A percentile compares a stretch with the other conserved stretches of the same genome.
phyloP scores from a whole-genome alignment of 176 grass and related monocot genomes.

The Alloteropsis semialata region DNA sequence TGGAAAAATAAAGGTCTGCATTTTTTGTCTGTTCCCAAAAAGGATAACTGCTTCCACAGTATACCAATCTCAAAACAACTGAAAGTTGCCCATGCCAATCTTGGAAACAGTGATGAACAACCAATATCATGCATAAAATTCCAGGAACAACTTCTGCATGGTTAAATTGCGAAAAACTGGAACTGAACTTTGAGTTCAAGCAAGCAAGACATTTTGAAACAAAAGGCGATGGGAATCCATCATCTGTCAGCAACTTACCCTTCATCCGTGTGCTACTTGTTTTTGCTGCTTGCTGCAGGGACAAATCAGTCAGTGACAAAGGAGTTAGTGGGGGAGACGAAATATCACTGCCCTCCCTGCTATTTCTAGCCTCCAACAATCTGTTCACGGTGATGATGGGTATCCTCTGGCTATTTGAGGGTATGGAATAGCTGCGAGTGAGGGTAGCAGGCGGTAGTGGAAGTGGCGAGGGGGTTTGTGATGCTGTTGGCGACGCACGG shows the following conservation, averaged over 20 bases:
- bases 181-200: background rate
- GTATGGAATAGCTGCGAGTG: conserved; percentile 61
- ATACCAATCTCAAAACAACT: background rate
- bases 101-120: background rate
- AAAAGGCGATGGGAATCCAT: background rate
- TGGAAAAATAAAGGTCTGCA: background rate
- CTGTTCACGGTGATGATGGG: conserved; percentile 48
- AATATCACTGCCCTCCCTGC: conserved; percentile 39
- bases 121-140: background rate
- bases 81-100: background rate
- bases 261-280: conserved; percentile 25
- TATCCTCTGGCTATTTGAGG: conserved; percentile 69
- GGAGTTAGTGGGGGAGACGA: conserved; percentile 47
- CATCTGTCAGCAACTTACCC: conserved; percentile 30
- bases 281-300: conserved; percentile 37
- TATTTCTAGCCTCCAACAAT: conserved; percentile 51
- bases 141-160: background rate
- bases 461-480: conserved; percentile 49
- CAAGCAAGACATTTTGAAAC: background rate
- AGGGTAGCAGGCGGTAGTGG: conserved; percentile 58
- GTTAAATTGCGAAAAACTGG: background rate
- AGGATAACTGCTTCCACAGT: background rate
- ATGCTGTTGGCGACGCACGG: conserved; percentile 2
- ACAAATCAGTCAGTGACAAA: conserved; percentile 34
- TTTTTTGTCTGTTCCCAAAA: background rate